Base-by-base conservation (phyloP, 768 basidiomycete genomes). In the Hypholoma fasciculare region DNA sequence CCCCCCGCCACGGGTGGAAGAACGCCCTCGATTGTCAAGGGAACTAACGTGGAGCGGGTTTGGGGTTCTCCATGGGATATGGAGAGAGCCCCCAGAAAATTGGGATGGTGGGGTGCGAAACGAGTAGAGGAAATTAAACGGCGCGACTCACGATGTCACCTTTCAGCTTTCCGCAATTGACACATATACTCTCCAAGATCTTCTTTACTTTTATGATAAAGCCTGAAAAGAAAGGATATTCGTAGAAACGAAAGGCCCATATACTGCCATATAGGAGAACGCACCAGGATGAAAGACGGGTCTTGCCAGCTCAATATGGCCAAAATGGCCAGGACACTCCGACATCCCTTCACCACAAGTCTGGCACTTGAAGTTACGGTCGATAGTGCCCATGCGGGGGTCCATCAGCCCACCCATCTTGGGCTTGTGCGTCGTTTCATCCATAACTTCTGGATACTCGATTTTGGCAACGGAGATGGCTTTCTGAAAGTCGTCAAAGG, bases 281-380 rank as follows among this genome's bases (percentile, higher is more conserved):
- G 61, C 74, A 93, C 94, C 94, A 74, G 94, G 90, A 74, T 98
- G 96, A 69, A 95, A 98, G 36, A 97, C 94, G n/a, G 96, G 95
- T 66, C 94, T 82, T 44, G 94, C 94, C 68, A 99, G 78, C 76
- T 99, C 97, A 68, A 99, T 94, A 72, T 98, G 96, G 55, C 97
- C 97, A 78, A 99, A 99, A 74, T 98, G 97, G 51, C 97, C 97
- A 26, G 97, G 96, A 78, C 97, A 99, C 72, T 98, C 97, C 16
- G 94, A 89, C 96, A 98, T 98, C n/a, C 96, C 96, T 82, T 99
- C 97, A 64, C 95, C 96, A 73, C 97, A 98, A 27, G 97, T 98
- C 79, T 98, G 95, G 72, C 97, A 99, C 79, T 98, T 98, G 78
- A 96, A 96, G 72, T 96, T 95, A 64, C 94, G 83, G 79, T 96